Conservation (phyloP, 345 rosid species). For the Brassica juncea region DNA sequence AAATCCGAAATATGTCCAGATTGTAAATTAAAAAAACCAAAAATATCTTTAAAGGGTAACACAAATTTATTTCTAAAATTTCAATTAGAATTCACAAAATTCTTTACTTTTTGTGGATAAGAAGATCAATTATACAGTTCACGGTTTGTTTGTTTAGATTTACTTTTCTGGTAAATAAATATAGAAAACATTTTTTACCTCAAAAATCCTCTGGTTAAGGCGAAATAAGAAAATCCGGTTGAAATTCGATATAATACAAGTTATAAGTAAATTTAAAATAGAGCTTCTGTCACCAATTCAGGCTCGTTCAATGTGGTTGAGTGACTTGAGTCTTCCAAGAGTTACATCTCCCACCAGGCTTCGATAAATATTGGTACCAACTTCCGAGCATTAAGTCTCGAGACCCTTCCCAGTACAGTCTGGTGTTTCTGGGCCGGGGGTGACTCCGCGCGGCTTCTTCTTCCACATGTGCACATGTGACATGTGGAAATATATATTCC, state of each 20-base stretch:
- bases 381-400: background rate
- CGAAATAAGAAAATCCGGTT: no score
- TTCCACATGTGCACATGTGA: background rate
- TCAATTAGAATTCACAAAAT: background rate
- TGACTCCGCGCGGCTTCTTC: background rate
- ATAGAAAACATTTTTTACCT: no score
- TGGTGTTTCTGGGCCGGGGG: background rate
- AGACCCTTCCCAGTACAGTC: background rate
- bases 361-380: background rate
- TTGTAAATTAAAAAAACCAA: no score
- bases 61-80: background rate
- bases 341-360: background rate
- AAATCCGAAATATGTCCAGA: no score
- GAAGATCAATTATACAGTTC: no score
- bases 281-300: background rate
- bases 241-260: background rate
- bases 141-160: background rate
- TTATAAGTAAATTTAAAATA: background rate
- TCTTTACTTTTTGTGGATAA: background rate
- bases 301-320: background rate
- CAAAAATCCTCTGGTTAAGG: no score
- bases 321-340: background rate
- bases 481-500: no score
- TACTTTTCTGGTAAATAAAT: no score
- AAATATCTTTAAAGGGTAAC: background rate